Evolutionary conservation across 108 stramenopile genomes (phyloP).

Genomic region (Chaetoceros muelleri): DNA sequence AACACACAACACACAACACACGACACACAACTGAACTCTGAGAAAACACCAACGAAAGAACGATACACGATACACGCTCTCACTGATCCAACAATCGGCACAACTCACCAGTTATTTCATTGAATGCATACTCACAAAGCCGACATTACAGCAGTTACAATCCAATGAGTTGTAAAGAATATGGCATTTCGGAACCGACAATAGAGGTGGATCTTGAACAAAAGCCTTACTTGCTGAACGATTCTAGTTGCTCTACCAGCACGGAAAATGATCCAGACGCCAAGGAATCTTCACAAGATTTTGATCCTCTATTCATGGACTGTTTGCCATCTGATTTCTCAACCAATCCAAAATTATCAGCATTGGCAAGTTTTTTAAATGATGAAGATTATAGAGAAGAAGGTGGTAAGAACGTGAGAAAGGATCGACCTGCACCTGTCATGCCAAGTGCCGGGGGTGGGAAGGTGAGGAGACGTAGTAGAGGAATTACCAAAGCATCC

Average conservation of each 20-base stretch:
- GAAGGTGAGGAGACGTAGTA: slow-evolving; percentile 5
- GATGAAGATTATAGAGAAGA: slow-evolving; percentile 22
- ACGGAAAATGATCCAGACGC: slow-evolving; percentile 1
- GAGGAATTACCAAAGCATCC: slow-evolving; percentile 17
- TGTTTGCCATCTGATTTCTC: slow-evolving; percentile 50
- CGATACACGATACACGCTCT: too few relatives aligned
- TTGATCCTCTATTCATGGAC: slow-evolving; percentile 67
- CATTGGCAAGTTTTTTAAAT: slow-evolving; percentile 55
- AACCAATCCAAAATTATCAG: slow-evolving; percentile 45
- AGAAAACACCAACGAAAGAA: too few relatives aligned
- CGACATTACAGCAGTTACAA: too few relatives aligned
- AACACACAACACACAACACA: too few relatives aligned
- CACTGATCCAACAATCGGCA: too few relatives aligned
- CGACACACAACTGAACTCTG: too few relatives aligned
- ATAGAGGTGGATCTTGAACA: too few relatives aligned
- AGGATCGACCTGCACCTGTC: background rate
- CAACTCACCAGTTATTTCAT: too few relatives aligned
- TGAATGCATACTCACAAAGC: too few relatives aligned
- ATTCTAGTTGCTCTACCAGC: background rate
- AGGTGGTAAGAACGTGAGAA: slow-evolving; percentile 1
- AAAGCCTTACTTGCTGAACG: background rate
- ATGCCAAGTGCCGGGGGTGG: slow-evolving; percentile 14
- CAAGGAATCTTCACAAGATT: slow-evolving; percentile 1
- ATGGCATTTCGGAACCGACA: background rate
- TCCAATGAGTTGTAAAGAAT: background rate